Percentiles rank a stretch among this genome's conserved stretches.
Evolutionary conservation across 768 basidiomycete genomes (phyloP).

Genomic region (Phanerochaete carnosa): DNA sequence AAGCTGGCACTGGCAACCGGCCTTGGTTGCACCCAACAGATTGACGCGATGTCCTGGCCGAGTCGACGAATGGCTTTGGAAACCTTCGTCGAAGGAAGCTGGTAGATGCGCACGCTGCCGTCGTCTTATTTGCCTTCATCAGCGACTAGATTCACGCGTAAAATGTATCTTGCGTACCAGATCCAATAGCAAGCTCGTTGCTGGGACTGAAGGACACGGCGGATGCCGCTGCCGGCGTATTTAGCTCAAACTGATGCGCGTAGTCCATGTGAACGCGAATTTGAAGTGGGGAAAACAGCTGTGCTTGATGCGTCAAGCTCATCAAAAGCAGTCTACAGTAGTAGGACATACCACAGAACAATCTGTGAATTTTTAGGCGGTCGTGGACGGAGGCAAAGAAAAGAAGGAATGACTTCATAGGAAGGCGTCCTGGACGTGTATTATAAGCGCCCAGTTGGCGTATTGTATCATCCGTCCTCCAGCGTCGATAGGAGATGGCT

Average conservation of each 20-base stretch:
- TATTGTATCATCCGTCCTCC: neutral
- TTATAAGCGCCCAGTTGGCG: neutral
- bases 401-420: neutral
- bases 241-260: conserved; percentile 21
- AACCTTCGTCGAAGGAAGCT: conserved; percentile 55
- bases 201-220: conserved; percentile 48
- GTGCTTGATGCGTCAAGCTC: neutral
- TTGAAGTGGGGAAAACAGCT: neutral
- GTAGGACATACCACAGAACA: no score
- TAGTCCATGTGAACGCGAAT: neutral
- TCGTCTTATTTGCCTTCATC: conserved; percentile 42
- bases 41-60: conserved; percentile 58
- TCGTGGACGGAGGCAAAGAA: neutral
- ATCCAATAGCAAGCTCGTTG: conserved; percentile 55
- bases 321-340: no score
- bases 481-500: conserved; percentile 10
- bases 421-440: neutral
- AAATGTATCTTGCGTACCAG: conserved; percentile 39
- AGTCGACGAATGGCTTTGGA: conserved; percentile 59
- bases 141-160: neutral
- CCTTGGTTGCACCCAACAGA: conserved; percentile 40
- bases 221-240: conserved; percentile 50
- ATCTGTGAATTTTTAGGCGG: neutral
- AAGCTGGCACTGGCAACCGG: conserved; percentile 39
- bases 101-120: conserved; percentile 66